Conservation (phyloP, 2,329 filamentous ascomycete species). For the Hypomyces rosellus region DNA sequence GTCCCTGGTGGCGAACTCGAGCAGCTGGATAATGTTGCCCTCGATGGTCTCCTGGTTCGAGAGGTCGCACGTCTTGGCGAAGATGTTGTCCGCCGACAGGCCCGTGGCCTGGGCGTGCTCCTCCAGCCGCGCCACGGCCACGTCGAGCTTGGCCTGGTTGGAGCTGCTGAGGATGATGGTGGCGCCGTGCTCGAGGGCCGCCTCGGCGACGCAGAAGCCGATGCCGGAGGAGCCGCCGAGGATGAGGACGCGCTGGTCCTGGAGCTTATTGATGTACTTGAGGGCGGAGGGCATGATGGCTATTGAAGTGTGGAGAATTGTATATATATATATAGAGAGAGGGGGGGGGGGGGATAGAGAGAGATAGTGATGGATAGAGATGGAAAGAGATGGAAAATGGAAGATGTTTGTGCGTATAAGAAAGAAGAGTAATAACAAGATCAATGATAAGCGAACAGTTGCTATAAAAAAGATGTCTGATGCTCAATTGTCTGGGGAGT, state of each 20-base stretch:
- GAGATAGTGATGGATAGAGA: too few species aligned
- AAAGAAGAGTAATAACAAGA: too few species aligned
- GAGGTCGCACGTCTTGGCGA: constrained; percentile 19
- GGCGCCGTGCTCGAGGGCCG: constrained; percentile 47
- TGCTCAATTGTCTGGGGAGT: too few species aligned
- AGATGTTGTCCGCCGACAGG: constrained; percentile 22
- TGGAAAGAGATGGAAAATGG: too few species aligned
- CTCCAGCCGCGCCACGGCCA: constrained; percentile 37
- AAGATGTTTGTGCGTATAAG: too few species aligned
- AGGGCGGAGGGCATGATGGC: constrained; percentile 10
- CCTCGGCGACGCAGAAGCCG: constrained; percentile 55
- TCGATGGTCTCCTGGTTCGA: constrained; percentile 15
- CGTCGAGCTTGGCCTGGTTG: constrained; percentile 40
- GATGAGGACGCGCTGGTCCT: constrained; percentile 44
- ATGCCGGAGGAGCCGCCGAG: constrained; percentile 60
- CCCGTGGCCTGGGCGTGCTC: constrained; percentile 28
- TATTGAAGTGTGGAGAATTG: too few species aligned
- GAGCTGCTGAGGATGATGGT: constrained; percentile 56
- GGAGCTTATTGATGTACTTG: constrained; percentile 29
- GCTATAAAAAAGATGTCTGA: too few species aligned
- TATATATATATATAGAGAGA: too few species aligned
- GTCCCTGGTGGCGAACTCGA: constrained; percentile 37
- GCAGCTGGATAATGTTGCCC: constrained; percentile 43
- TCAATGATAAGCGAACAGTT: too few species aligned
- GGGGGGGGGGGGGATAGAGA: too few species aligned